Evolutionary conservation across 352 stramenopile species (phyloP), one percentile per base, ranked within the genome.

Genomic region (Pythium volutum): DNA sequence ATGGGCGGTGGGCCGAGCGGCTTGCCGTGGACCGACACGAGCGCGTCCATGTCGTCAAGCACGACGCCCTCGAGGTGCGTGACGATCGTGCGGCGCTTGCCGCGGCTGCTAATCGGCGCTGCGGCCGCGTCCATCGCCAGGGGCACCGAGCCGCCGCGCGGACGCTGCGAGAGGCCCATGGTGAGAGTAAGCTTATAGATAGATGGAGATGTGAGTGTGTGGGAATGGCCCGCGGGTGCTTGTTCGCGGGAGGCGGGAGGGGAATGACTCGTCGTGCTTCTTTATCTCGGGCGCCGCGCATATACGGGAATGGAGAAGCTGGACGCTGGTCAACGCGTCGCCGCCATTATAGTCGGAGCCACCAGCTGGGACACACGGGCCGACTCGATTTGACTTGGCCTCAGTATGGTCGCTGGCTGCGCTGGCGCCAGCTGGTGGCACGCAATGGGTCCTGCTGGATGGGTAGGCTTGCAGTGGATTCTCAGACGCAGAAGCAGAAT

Each of bases 1-100:
- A 9, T 14, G 22, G 31, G 48, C 18, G 14, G 33, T 22, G 10
- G 33, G 12, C 42, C 22, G 14, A 38, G 22, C 6, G 22, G 26
- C 39, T 59, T 59, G 53, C 29, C 20, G 47, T 64, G 46, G 34
- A 51, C 26, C 9, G 56, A 56, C 15, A 57, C 36, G 36, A 64
- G 56, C 47, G 47, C 47, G 47, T 64, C 56, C 43, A 36, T 39
- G 34, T 56, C 56, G 34, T 50, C 45, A 23, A 56, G 34, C 47
- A 52, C 39, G 18, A 49, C 52, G 52, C 38, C 52, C 26, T 47
- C 29, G 52, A 59, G 48, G 29, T 55, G 16, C 29, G 20, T 55
- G 29, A 20, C 16, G 29, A 55, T 55, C 7, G 48, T 55, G 16
- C 48, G 48, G 29, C 48, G 48, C 18, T 38, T 51, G 52, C 46